phyloP scores from a whole-genome alignment of 129 eudicot genomes.

The Glebionis coronaria region DNA sequence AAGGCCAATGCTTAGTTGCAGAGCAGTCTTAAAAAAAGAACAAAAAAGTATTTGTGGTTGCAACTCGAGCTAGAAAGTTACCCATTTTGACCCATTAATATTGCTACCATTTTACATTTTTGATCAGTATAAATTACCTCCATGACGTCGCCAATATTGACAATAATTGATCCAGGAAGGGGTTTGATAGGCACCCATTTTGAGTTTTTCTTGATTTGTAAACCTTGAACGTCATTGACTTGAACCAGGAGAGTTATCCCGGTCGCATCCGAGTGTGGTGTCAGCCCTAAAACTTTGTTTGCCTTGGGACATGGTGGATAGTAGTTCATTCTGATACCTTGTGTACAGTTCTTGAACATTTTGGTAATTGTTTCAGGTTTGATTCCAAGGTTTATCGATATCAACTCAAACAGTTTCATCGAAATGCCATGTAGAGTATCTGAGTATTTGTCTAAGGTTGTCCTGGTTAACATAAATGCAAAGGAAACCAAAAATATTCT shows the following conservation, averaged over 20 bases:
- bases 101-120: no score
- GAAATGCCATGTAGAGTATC: slow-evolving; percentile 18
- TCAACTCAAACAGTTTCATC: slow-evolving; percentile 24
- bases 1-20: not conserved
- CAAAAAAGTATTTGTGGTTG: no score
- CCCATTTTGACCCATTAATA: no score
- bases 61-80: no score
- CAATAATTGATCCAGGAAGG: slow-evolving; percentile 36
- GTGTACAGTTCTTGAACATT: slow-evolving; percentile 38
- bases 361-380: slow-evolving; percentile 21
- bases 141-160: slow-evolving; percentile 55
- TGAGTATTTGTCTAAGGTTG: slow-evolving; percentile 44
- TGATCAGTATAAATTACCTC: slow-evolving; percentile 30
- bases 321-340: slow-evolving; percentile 58
- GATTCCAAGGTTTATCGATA: slow-evolving; percentile 40
- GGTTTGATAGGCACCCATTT: slow-evolving; percentile 54
- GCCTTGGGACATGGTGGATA: slow-evolving; percentile 56
- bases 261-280: slow-evolving; percentile 52
- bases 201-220: slow-evolving; percentile 44
- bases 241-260: slow-evolving; percentile 51
- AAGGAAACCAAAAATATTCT: not conserved
- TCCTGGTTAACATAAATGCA: slow-evolving; percentile 28
- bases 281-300: slow-evolving; percentile 38
- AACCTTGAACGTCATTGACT: slow-evolving; percentile 55
- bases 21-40: not conserved